These are phyloP conservation scores for Starmerella khaoyaiensis DNA, from an alignment of 805 yeast genomes.

Conservation along the genomic window DNA sequence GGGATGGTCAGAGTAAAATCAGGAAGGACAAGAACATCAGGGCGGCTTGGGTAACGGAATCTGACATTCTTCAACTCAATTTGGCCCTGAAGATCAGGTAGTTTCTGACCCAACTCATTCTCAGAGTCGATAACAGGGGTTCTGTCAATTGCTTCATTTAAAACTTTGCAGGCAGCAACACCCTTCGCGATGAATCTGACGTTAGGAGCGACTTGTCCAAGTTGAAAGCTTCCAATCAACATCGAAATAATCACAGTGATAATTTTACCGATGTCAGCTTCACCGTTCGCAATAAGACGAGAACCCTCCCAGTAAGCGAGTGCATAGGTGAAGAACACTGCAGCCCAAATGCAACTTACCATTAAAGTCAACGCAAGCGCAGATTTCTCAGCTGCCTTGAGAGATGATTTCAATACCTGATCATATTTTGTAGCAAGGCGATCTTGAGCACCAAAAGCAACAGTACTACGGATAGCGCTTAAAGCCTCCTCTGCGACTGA, in stretches of 20 bases:
- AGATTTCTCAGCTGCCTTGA: slow-evolving; percentile 21
- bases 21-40: slow-evolving; percentile 69
- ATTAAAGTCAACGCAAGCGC: slow-evolving; percentile 26
- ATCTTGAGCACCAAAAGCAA: slow-evolving; percentile 33
- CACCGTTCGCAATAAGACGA: slow-evolving; percentile 28
- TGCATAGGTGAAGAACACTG: slow-evolving; percentile 30
- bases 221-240: slow-evolving; percentile 33
- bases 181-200: slow-evolving; percentile 30
- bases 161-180: slow-evolving; percentile 31
- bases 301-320: slow-evolving; percentile 35
- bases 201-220: slow-evolving; percentile 33
- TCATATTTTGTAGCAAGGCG: slow-evolving; percentile 28
- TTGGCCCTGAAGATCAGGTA: slow-evolving; percentile 38
- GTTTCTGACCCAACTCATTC: slow-evolving; percentile 23
- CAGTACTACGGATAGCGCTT: slow-evolving; percentile 32
- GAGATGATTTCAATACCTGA: slow-evolving; percentile 22
- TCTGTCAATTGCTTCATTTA: slow-evolving; percentile 35
- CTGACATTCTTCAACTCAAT: slow-evolving; percentile 72
- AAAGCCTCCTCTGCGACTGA: slow-evolving; percentile 33
- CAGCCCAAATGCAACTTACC: slow-evolving; percentile 31
- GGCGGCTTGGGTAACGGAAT: slow-evolving; percentile 68
- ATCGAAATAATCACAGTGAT: slow-evolving; percentile 31
- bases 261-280: slow-evolving; percentile 27
- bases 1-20: slow-evolving; percentile 69
- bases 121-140: slow-evolving; percentile 31